Base-by-base conservation (phyloP, 768 basidiomycete genomes). In the Xerocomus potaroensis region DNA sequence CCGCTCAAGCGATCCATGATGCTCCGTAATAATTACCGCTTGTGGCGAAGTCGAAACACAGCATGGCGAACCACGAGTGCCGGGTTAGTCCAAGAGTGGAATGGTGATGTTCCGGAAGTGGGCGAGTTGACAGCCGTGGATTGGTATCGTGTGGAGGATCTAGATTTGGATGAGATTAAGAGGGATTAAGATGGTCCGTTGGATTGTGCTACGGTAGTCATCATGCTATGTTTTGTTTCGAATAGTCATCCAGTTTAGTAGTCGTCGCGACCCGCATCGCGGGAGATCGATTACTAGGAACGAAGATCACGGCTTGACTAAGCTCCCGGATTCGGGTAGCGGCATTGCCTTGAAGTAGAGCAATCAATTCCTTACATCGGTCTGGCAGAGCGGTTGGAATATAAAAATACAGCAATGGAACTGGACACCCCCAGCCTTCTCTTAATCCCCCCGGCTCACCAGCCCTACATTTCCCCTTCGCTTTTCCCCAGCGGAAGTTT, bases 1-100 rank as follows among this genome's bases (percentile, higher is more conserved):
- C 64, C 59, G 33, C 64, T 65, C 64, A 55, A 51, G 6, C 29
- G 29, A 21, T 43, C 41, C 10, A n/a, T 22, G 8, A 10, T 27
- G 26, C 26, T 39, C 49, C 41, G n/a, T 21, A 43, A n/a, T 21
- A n/a, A 38, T 47, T 12, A 0, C 23, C 43, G 10, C 30, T 35
- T 23, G 12, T 24, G 41, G n/a, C n/a, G 34, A 19, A 26, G n/a
- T 19, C 8, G n/a, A 15, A 34, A 21, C 34, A 47, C 39, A 31
- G 43, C 45, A 37, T 27, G 42, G 32, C 32, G n/a, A n/a, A n/a
- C n/a, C n/a, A n/a, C n/a, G n/a, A n/a, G n/a, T n/a, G n/a, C n/a
- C n/a, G n/a, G n/a, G n/a, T n/a, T n/a, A n/a, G n/a, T n/a, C n/a
- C n/a, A n/a, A n/a, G n/a, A n/a, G n/a, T n/a, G n/a, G n/a, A n/a